Evolutionary conservation across 2,329 filamentous ascomycete genomes (phyloP).

Genomic region (Coniella vitis): DNA sequence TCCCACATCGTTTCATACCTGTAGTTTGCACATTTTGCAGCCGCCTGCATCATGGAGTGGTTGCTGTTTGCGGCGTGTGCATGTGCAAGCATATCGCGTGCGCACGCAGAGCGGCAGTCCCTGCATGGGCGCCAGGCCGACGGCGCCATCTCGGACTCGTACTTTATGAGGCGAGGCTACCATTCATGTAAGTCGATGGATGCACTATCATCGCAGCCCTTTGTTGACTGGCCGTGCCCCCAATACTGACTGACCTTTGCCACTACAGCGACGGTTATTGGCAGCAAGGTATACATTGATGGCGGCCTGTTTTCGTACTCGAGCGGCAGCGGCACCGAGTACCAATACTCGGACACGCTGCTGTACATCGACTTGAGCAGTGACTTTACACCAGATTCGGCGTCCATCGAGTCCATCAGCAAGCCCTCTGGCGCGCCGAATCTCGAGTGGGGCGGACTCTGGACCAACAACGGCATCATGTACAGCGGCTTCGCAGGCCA

Average conservation of each 20-base stretch:
- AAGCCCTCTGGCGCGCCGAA: slow-evolving; percentile 7
- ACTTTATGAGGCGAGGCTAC: slow-evolving; percentile 18
- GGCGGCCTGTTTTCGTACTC: slow-evolving; percentile 20
- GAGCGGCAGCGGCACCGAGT: slow-evolving; percentile 10
- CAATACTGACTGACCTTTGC: too few relatives aligned
- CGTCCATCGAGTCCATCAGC: not conserved
- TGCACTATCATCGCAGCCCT: too few relatives aligned
- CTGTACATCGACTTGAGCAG: slow-evolving; percentile 2
- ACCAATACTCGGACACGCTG: slow-evolving; percentile 18
- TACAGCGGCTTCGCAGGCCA: slow-evolving; percentile 10
- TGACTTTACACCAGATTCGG: slow-evolving; percentile 4
- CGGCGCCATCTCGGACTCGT: not conserved
- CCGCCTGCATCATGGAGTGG: slow-evolving; percentile 1
- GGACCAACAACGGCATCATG: slow-evolving; percentile 2
- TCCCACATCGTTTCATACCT: not conserved
- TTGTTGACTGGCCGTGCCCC: too few relatives aligned
- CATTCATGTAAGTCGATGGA: slow-evolving; percentile 20
- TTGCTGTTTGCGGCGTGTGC: slow-evolving; percentile 1
- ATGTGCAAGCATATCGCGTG: not conserved
- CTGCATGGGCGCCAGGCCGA: not conserved
- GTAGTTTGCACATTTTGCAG: not conserved
- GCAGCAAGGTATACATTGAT: slow-evolving; percentile 19
- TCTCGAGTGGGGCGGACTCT: not conserved
- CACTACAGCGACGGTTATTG: slow-evolving; percentile 18
- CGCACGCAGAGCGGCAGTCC: not conserved